These are phyloP conservation scores for Eragrostis nindensis DNA, from an alignment of 176 grass and related monocot genomes.

Conservation along the genomic window DNA sequence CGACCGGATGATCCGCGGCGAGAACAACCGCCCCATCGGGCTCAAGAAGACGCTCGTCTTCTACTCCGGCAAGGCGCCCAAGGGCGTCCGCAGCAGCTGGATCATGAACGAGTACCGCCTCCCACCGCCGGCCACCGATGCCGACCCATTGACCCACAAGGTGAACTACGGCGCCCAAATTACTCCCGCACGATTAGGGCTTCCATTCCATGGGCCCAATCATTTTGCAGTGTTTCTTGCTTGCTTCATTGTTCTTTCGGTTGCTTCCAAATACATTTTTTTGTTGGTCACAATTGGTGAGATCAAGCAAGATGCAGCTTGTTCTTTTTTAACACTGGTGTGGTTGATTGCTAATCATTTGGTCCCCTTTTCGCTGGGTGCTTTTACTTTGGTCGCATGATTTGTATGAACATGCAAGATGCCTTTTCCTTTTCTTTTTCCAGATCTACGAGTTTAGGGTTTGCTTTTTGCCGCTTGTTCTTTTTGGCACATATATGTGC, in stretches of 20 bases:
- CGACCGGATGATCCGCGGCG: slow-evolving; percentile 76
- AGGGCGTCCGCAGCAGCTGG: slow-evolving; percentile 89
- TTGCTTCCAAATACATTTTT: neutral
- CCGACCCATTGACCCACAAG: slow-evolving; percentile 68
- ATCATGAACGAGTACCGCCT: slow-evolving; percentile 99
- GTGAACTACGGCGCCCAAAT: slow-evolving; percentile 35
- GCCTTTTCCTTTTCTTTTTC: slow-evolving; percentile 35
- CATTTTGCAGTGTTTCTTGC: neutral
- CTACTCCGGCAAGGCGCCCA: slow-evolving; percentile 98
- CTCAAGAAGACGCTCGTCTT: slow-evolving; percentile 98
- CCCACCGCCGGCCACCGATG: slow-evolving; percentile 50
- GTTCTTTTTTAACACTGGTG: neutral
- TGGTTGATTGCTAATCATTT: slow-evolving; percentile 41
- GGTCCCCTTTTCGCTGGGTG: slow-evolving; percentile 25
- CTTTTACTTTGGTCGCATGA: slow-evolving; percentile 52
- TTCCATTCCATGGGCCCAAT: slow-evolving; percentile 16
- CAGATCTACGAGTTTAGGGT: slow-evolving; percentile 63
- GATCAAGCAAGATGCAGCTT: neutral
- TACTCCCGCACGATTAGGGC: slow-evolving; percentile 23
- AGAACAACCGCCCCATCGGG: slow-evolving; percentile 82
- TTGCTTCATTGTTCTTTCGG: neutral
- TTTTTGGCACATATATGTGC: slow-evolving; percentile 45
- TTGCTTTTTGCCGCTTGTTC: slow-evolving; percentile 49
- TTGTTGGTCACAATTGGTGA: neutral
- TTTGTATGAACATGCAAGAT: slow-evolving; percentile 41